phyloP scores from a whole-genome alignment of 371 early-diverging fungal genomes.

The Mucor racemosus region DNA sequence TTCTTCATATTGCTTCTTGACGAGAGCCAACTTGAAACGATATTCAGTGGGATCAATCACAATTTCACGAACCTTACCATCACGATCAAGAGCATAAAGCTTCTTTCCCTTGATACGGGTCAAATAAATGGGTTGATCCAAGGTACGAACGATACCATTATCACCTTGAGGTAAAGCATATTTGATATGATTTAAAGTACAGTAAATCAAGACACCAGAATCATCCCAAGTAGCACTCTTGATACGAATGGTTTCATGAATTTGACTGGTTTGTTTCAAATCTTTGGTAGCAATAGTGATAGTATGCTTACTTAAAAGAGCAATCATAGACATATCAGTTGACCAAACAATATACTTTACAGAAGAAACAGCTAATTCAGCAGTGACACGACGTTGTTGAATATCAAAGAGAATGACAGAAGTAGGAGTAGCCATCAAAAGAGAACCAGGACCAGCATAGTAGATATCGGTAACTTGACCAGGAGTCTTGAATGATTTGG shows the following conservation, averaged over 20 bases:
- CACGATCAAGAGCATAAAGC: slow-evolving; percentile 86
- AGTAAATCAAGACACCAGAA: slow-evolving; percentile 91
- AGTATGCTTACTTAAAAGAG: slow-evolving; percentile 91
- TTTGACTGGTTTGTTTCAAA: slow-evolving; percentile 81
- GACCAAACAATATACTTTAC: slow-evolving; percentile 94
- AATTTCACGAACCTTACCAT: slow-evolving; percentile 82
- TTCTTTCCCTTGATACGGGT: slow-evolving; percentile 85
- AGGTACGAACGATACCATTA: slow-evolving; percentile 93
- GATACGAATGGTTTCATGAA: slow-evolving; percentile 97
- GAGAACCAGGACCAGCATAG: slow-evolving; percentile 82
- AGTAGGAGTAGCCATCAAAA: slow-evolving; percentile 81
- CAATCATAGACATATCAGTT: slow-evolving; percentile 83
- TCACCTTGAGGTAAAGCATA: slow-evolving; percentile 97
- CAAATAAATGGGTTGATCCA: slow-evolving; percentile 94
- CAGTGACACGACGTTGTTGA: slow-evolving; percentile 75
- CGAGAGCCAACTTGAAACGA: slow-evolving; percentile 95
- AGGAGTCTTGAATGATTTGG: slow-evolving; percentile 88
- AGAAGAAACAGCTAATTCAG: slow-evolving; percentile 77
- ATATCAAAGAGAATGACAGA: slow-evolving; percentile 90
- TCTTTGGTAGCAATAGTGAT: slow-evolving; percentile 88
- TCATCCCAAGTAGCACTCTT: slow-evolving; percentile 97
- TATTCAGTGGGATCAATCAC: slow-evolving; percentile 97
- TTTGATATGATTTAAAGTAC: slow-evolving; percentile 98
- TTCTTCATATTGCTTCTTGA: slow-evolving; percentile 87
- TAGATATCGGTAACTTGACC: slow-evolving; percentile 82